phyloP scores from a whole-genome alignment of 2,329 filamentous ascomycete genomes.

The Didymella keratinophila region DNA sequence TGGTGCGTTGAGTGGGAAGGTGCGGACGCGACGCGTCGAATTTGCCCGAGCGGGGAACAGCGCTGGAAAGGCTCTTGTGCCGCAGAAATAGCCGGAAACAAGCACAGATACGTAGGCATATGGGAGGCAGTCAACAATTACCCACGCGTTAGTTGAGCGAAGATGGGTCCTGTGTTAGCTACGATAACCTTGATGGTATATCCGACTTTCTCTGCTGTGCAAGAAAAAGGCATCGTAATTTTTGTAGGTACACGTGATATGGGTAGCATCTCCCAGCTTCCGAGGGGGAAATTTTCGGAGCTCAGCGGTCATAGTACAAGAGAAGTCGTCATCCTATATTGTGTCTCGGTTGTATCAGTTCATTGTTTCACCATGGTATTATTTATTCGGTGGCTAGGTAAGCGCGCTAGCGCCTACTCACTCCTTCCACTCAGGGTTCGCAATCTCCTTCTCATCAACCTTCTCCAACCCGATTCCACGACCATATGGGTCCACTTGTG shows the following conservation, averaged over 20 bases:
- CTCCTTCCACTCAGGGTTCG: conserved; percentile 27
- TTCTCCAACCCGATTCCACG: conserved; percentile 19
- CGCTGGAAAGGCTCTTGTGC: background rate
- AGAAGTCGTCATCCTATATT: background rate
- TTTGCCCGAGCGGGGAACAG: conserved; percentile 5
- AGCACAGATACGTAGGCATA: too few species aligned
- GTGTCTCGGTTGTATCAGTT: background rate
- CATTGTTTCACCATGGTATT: background rate
- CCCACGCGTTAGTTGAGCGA: too few species aligned
- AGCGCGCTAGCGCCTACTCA: conserved; percentile 4
- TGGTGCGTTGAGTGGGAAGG: background rate
- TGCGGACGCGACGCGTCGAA: conserved; percentile 1
- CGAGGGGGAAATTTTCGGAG: background rate
- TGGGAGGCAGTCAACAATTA: too few species aligned
- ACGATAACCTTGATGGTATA: too few species aligned
- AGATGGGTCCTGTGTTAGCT: too few species aligned
- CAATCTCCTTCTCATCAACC: conserved; percentile 21
- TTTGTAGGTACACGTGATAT: background rate
- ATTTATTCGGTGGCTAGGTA: background rate
- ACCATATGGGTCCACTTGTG: conserved; percentile 34
- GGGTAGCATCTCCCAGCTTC: background rate
- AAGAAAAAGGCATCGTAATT: background rate
- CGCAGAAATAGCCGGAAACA: too few species aligned
- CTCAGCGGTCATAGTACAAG: background rate
- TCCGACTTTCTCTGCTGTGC: too few species aligned